Base-by-base conservation (phyloP, 257 asterid species). In the Capsicum pubescens region DNA sequence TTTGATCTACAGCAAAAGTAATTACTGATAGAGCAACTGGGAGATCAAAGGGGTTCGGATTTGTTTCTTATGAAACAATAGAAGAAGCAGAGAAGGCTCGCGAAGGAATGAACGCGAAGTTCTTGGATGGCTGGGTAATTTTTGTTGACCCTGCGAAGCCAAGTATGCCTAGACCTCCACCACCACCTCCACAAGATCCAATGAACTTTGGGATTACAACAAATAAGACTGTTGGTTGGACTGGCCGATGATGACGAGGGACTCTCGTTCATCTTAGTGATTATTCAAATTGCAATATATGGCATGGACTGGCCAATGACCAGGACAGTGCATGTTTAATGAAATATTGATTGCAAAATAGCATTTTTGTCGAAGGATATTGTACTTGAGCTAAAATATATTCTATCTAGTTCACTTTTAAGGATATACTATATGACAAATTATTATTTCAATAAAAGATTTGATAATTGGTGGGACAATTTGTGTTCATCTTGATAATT, bases 1-100 rank as follows among this genome's bases (percentile, higher is more conserved):
- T 74, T 39, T 83, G 58, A 81, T 83, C 48, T 48, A 67, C 95
- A 96, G 99, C 98, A 0, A 95, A 91, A 90, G 94, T 97, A 70
- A 92, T 97, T 48, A 86, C 78, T 3, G 99, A 97, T 82, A 90
- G 95, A 88, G 93, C 80, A n/a, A 88, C 98, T 6, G 97, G 97
- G 83, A 93, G 88, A 90, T 93, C 99, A 46, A 95, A 91, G 90
- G 99, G 99, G 79, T 97, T 97, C 52, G 99, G 93, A 46, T 97
- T 97, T 87, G 95, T 95, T 19, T 84, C 94, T 13, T 97, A 90
- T 44, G 97, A 90, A 79, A 88, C 93, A 4, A 84, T 95, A 58
- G 98, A 97, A 87, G 98, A 93, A 82, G 99, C 99, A 36, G 95
- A 95, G 89, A 95, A 90, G 87, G 99, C 98, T 8, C 91, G 97